These are phyloP conservation scores for Teunomyces aglyptinius DNA, from an alignment of 805 yeast species.

Conservation along the genomic window DNA sequence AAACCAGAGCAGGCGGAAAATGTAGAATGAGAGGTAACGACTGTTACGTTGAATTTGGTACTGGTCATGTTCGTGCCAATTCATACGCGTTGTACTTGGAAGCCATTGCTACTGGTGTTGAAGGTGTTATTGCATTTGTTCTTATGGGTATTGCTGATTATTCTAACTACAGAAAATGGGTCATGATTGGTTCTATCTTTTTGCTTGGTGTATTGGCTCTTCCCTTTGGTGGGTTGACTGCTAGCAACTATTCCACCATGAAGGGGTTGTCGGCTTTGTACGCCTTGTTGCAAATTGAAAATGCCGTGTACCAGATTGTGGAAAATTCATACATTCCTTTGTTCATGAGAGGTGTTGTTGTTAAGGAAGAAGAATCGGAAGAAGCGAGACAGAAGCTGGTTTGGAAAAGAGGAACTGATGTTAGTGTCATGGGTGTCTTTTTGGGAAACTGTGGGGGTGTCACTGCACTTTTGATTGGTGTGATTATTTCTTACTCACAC, in stretches of 20 bases:
- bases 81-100: slow-evolving; percentile 38
- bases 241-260: slow-evolving; percentile 17
- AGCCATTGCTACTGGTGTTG: slow-evolving; percentile 37
- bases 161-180: slow-evolving; percentile 34
- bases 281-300: slow-evolving; percentile 24
- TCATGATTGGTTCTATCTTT: slow-evolving; percentile 29
- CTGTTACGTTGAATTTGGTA: slow-evolving; percentile 36
- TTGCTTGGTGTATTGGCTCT: slow-evolving; percentile 32
- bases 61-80: slow-evolving; percentile 29
- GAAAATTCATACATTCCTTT: slow-evolving; percentile 42
- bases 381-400: slow-evolving; percentile 21
- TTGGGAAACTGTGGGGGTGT: slow-evolving; percentile 38
- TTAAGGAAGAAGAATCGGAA: slow-evolving; percentile 16
- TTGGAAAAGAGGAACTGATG: slow-evolving; percentile 30
- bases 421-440: slow-evolving; percentile 37
- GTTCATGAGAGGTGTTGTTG: slow-evolving; percentile 33
- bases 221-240: slow-evolving; percentile 34
- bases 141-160: slow-evolving; percentile 44
- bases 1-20: slow-evolving; percentile 17
- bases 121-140: slow-evolving; percentile 33
- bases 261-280: slow-evolving; percentile 28
- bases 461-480: slow-evolving; percentile 35
- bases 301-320: slow-evolving; percentile 33
- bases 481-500: slow-evolving; percentile 30
- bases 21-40: slow-evolving; percentile 33